Conservation (phyloP, 192 early-diverging fungal species). For the Entomortierella lignicola region DNA sequence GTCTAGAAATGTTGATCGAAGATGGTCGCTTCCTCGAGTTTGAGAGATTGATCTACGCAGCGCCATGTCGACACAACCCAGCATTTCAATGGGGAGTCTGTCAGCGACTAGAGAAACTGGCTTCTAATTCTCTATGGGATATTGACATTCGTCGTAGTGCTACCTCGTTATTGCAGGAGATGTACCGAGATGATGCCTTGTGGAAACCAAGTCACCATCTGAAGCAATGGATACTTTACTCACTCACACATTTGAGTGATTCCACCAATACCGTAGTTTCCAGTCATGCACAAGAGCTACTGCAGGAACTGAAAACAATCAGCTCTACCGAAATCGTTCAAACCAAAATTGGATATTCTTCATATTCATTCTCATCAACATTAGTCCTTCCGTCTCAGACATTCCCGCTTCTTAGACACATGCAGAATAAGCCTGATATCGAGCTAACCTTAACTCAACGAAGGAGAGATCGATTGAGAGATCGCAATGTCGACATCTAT, state of each 20-base stretch:
- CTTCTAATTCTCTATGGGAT: background rate
- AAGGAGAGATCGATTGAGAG: background rate
- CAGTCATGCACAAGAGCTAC: background rate
- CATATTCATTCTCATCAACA: too few relatives aligned
- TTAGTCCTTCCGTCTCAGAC: background rate
- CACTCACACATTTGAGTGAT: background rate
- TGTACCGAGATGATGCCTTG: background rate
- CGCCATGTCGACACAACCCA: constrained; percentile 6
- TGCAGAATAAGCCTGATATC: constrained; percentile 5
- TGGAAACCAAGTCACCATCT: background rate
- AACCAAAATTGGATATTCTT: background rate
- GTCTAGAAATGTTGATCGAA: background rate
- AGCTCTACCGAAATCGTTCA: background rate
- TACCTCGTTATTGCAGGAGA: background rate
- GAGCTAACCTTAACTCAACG: background rate
- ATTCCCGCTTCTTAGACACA: background rate
- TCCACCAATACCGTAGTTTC: background rate
- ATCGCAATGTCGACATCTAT: background rate
- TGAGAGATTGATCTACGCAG: background rate
- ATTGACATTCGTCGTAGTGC: background rate
- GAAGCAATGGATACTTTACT: background rate
- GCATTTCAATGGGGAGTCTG: constrained; percentile 20
- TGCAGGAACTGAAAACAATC: background rate
- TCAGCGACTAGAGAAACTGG: constrained; percentile 1
- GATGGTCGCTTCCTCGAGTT: constrained; percentile 10